phyloP scores from a whole-genome alignment of 345 rosid species.

The Murraya paniculata region DNA sequence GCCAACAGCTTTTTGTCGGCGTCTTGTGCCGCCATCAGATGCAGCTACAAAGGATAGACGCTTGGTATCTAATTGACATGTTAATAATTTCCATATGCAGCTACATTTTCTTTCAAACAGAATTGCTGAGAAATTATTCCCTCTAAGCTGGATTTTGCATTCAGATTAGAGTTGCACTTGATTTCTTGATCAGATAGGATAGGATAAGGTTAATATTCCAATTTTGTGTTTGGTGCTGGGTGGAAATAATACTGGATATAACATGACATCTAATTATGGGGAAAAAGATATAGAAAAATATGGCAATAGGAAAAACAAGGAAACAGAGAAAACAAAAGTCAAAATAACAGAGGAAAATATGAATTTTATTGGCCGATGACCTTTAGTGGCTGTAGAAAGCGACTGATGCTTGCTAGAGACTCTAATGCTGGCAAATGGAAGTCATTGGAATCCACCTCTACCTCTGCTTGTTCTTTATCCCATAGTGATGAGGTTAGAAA shows the following conservation, averaged over 20 bases:
- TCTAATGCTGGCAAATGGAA: neutral
- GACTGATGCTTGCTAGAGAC: neutral
- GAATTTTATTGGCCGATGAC: neutral
- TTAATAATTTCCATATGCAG: neutral
- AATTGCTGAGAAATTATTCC: neutral
- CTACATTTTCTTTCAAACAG: neutral
- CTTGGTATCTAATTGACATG: conserved; percentile 32
- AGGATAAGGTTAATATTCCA: neutral
- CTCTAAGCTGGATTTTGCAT: neutral
- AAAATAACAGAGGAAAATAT: neutral
- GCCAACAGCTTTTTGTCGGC: conserved; percentile 61
- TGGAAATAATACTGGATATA: neutral
- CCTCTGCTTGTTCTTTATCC: neutral
- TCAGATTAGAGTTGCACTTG: neutral
- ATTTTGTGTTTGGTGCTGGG: neutral
- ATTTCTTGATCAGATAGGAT: neutral
- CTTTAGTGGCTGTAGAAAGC: neutral
- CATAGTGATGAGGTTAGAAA: neutral
- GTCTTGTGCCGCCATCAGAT: conserved; percentile 60
- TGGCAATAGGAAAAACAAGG: neutral
- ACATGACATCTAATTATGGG: neutral
- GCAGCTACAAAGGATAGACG: conserved; percentile 28
- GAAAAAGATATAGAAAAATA: neutral
- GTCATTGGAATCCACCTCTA: neutral
- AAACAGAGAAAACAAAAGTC: neutral